Base-by-base conservation (phyloP, 805 yeast species). In the Maudiozyma barnettii region DNA sequence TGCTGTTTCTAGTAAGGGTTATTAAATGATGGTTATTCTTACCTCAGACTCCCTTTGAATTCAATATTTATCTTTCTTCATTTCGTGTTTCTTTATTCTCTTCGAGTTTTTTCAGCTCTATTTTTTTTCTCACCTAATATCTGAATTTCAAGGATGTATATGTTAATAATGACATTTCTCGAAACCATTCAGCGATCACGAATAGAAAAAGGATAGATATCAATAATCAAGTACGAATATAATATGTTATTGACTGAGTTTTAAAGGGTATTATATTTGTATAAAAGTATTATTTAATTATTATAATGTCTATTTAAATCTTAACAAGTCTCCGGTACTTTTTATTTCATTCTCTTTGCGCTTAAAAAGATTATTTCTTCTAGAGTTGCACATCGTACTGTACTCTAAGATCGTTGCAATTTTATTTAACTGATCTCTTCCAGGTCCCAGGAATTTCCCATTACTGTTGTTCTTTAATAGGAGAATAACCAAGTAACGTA, bases 401-500 rank as follows among this genome's bases (percentile, higher is more conserved):
- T 40, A 26, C 20, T 51, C 54, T 20, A 51, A 29, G 8, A 47
- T 18, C 1, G 48, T 31, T 0, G 53, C 46, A 37, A 58, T 41
- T 40, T 49, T 53, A 35, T 47, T 50, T 43, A 58, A 45, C 45
- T 55, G 54, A 9, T 52, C 58, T 43, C 57, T 54, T 13, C 50
- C 55, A 10, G 52, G 45, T 6, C 59, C 57, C 41, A 49, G 49
- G 10, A 43, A 36, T 18, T 47, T 40, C 21, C 49, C 50, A 10
- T 48, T 50, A 10, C 42, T 51, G 30, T 54, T 49, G 6, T 59
- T 61, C 45, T 72, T 61, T 9, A 79, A 44, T 47, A 82, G 54
- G 50, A 74, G 72, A 45, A 75, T 75, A 35, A 73, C 68, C n/a
- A 83, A 49, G 55, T 80, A 81, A 53, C 79, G 81, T 40, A 82